These are phyloP conservation scores for Lachnellula suecica DNA, from an alignment of 2,329 filamentous ascomycete genomes.

Conservation along the genomic window DNA sequence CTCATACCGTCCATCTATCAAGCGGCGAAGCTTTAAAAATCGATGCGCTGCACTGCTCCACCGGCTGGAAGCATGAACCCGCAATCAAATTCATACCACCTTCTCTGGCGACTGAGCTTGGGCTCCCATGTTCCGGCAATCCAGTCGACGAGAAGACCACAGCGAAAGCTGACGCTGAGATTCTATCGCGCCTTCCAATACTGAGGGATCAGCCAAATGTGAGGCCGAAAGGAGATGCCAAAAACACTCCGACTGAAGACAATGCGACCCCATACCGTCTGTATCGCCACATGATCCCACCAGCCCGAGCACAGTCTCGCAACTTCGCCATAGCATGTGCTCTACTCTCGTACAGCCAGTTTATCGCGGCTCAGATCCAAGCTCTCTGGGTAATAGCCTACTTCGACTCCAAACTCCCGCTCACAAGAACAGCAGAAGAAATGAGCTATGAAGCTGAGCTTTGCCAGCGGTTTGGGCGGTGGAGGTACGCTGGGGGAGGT, in stretches of 20 bases:
- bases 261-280: conserved; percentile 37
- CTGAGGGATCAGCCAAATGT: conserved; percentile 50
- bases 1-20: conserved; percentile 48
- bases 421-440: conserved; percentile 32
- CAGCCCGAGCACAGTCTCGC: conserved; percentile 37
- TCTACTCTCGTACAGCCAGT: conserved; percentile 42
- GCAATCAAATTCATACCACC: conserved; percentile 51
- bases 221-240: conserved; percentile 21
- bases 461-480: conserved; percentile 66
- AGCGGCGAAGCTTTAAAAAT: conserved; percentile 46
- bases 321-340: conserved; percentile 48
- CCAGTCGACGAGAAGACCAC: conserved; percentile 37
- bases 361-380: conserved; percentile 45
- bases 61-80: conserved; percentile 57
- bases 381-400: conserved; percentile 67
- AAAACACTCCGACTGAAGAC: background rate
- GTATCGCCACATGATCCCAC: conserved; percentile 47
- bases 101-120: conserved; percentile 46
- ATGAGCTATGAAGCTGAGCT: conserved; percentile 58
- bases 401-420: conserved; percentile 50
- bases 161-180: conserved; percentile 44
- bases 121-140: conserved; percentile 42
- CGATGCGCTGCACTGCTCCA: conserved; percentile 54
- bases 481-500: conserved; percentile 67
- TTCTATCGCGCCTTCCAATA: conserved; percentile 51